Evolutionary conservation across 495 filamentous ascomycete genomes (phyloP).

Genomic region (Penicillium ochrochloron): DNA sequence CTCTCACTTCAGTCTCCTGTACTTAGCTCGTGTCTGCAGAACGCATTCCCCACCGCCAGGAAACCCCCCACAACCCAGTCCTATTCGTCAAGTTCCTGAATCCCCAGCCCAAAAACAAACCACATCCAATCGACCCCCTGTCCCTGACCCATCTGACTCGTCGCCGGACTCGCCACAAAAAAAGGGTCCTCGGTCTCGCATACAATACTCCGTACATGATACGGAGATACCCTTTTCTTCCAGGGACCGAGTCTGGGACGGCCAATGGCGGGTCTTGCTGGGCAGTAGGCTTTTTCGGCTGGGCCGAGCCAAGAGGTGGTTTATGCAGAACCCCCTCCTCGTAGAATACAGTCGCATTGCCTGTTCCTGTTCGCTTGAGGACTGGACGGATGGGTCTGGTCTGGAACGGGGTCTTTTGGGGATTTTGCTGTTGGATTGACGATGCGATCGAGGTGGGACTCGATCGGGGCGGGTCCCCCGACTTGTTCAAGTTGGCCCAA

Average conservation of each 20-base stretch:
- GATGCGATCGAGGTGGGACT: neutral
- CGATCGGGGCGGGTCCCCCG: neutral
- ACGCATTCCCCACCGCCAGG: neutral
- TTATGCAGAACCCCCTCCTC: constrained; percentile 18
- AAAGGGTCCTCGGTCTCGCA: constrained; percentile 3
- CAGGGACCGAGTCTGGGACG: neutral
- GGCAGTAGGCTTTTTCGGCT: neutral
- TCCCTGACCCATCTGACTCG: constrained; percentile 2
- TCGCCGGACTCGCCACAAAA: neutral
- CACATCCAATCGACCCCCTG: constrained; percentile 10
- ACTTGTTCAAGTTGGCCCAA: neutral
- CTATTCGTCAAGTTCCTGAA: constrained; percentile 30
- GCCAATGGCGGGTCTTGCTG: constrained; percentile 9
- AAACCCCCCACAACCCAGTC: constrained; percentile 1
- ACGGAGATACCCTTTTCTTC: neutral
- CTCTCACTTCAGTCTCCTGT: neutral
- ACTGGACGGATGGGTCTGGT: neutral
- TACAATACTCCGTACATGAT: neutral
- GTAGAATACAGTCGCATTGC: neutral
- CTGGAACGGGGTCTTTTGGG: neutral
- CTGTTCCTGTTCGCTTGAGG: neutral
- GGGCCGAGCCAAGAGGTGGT: constrained; percentile 16
- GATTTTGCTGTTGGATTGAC: neutral
- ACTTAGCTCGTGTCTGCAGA: constrained; percentile 19
- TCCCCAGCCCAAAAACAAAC: constrained; percentile 1